Evolutionary conservation across 805 yeast genomes (phyloP), one percentile per base, ranked within the genome.

Genomic region (Yarrowia alimentaria): DNA sequence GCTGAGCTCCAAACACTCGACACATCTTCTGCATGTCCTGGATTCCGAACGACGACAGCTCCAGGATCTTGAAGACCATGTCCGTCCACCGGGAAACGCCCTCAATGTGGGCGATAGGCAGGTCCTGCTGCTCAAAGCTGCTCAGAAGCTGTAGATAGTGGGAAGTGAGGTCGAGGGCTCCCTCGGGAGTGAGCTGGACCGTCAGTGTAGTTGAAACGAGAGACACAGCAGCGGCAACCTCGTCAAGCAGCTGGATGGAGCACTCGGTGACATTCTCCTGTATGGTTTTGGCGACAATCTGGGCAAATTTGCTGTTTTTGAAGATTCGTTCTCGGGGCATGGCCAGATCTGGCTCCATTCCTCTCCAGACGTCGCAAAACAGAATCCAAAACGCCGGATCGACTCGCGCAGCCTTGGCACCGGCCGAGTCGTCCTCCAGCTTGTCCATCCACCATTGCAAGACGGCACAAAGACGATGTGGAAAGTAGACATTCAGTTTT

Each of bases 391-490:
- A 43, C 8, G 20, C 50, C 16, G 50, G 50, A 17, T 31, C 35
- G 3, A 22, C 16, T 9, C 50, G 20, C 4, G 50, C 50, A 16
- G 29, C 37, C 37, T 30, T 30, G 30, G 37, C n/a, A n/a, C n/a
- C n/a, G n/a, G n/a, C 38, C 7, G 60, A 61, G 6, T 34, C 21
- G 10, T 53, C 25, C 24, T 57, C 63, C 22, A 62, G 21, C 42
- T 56, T 56, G 40, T 62, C 65, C 34, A 67, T 55, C 52, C 59
- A 53, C 70, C 70, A 67, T 33, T 66, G 68, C 20, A 64, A 49
- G 6, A 66, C 37, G 7, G 64, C 65, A 4, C 54, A 50, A 12
- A 61, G 57, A 17, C 57, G 57, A 6, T 60, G 49, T 1, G 70
- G 70, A 6, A 67, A 56, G 26, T 40, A 53, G 3, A 64, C 55